Evolutionary conservation across 1,284 basidiomycete species (phyloP), one percentile per base, ranked within the genome.

Genomic region (Sporisorium reilianum): DNA sequence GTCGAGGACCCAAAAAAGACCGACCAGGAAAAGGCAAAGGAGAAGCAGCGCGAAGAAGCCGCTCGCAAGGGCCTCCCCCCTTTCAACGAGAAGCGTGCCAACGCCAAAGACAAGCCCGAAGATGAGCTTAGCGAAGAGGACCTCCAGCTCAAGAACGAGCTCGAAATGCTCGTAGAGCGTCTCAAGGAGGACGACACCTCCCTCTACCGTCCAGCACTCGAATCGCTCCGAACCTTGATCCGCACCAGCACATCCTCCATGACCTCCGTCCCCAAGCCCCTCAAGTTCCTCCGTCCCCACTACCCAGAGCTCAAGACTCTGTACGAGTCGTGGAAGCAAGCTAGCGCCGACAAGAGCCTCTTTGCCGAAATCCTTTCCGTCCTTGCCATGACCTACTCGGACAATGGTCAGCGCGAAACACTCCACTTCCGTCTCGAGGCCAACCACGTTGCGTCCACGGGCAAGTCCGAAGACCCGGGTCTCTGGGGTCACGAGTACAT

Each of bases 321-420:
- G 12, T 84, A 82, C 45, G 55, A 72, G 18, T 34, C 65, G n/a
- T 83, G 81, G 82, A 57, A 63, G 25, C 64, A 58, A 28, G 54
- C 61, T n/a, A 65, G 63, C 53, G 59, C 71, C 41, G 75, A 86
- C 77, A 84, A 96, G 92, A 91, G 92, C 75, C 89, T 97, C 34
- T 95, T 99, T 81, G 95, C 95, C n/a, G 96, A 98, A 78, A 97
- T 99, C 70, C 89, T 99, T 32, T 98, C 96, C 26, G 97, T 99
- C 4, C 91, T 99, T 52, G 97, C 96, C n/a, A 99, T 99, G 97
- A 99, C 97, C 20, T 99, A 99, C 85, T 97, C 95, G 7, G 96
- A 99, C 86, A 97, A 94, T 18, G 88, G 88, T 87, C 94, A 89
- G 90, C 94, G 95, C 56, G 97, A 97, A 62, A 99, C 97, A 1